Evolutionary conservation across 768 basidiomycete species (phyloP), one percentile per base, ranked within the genome.

Genomic region (Boletus speciosus): DNA sequence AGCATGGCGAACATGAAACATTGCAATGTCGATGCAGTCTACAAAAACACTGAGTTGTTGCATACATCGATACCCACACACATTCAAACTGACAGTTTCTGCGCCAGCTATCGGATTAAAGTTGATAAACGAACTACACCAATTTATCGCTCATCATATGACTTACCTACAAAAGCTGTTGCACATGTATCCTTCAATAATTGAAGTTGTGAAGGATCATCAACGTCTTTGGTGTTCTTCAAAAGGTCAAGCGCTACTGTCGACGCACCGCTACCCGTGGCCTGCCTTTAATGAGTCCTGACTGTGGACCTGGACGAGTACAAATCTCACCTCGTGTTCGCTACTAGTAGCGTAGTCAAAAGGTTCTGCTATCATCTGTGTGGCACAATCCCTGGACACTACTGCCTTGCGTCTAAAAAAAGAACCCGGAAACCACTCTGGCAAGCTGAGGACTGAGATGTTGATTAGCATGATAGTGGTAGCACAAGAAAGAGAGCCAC

Each of bases 1-100:
- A 66, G 29, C 67, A 73, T 74, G 12, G 64, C 66, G n/a, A 73
- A 57, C 52, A 73, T 56, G 51, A 75, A 73, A 2, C 41, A 51
- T 23, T 53, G 52, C 41, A 60, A 34, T 12, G 52, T 56, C 1
- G 66, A 39, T 1, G 45, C n/a, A 3, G 53, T 50, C 58, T 61
- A 27, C 16, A 10, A 12, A 49, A 46, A 53, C 14, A 34, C 3
- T 45, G 31, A 56, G 31, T 15, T 32, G 6, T 43, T 15, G 52
- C 10, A 51, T 9, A 6, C 29, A 32, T 19, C 19, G 19, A 19
- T 19, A 19, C 19, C 12, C n/a, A 27, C 2, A 43, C 1, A 4
- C 2, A 23, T 19, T 23, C 4, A 19, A 5, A 57, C 66, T 37
- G 7, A 60, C 58, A 0, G 65, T 58, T 46, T 60, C 68, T 19